A percentile compares a stretch with the other conserved stretches of the same genome.
Evolutionary conservation across 108 stramenopile species (phyloP).

Genomic region (Conticribra guillardii): DNA sequence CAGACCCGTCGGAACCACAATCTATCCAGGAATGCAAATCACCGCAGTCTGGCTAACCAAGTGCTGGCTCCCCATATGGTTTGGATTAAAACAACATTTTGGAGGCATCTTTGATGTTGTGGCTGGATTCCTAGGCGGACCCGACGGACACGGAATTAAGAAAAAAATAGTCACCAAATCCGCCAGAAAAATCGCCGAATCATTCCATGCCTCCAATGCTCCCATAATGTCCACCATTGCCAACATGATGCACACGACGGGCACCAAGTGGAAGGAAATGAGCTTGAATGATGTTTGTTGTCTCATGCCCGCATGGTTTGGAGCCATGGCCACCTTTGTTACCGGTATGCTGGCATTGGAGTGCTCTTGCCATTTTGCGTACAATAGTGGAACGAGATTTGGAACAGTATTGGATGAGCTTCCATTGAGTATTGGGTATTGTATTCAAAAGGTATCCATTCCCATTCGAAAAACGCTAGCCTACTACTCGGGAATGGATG

Average conservation of each 20-base stretch:
- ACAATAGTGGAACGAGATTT: slow-evolving; percentile 35
- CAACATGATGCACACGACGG: slow-evolving; percentile 9
- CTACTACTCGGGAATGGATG: slow-evolving; percentile 29
- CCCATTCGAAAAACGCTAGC: slow-evolving; percentile 5
- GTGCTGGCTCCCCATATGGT: slow-evolving; percentile 56
- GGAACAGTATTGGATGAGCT: slow-evolving; percentile 61
- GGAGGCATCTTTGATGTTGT: not conserved
- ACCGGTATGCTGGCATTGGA: slow-evolving; percentile 74
- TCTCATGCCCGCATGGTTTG: slow-evolving; percentile 93
- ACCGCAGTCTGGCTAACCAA: slow-evolving; percentile 90
- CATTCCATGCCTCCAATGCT: not conserved
- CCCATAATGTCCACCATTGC: slow-evolving; percentile 30
- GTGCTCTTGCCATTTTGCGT: slow-evolving; percentile 53
- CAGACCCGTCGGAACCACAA: slow-evolving; percentile 96
- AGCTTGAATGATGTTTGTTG: slow-evolving; percentile 94
- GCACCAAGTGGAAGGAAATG: slow-evolving; percentile 54
- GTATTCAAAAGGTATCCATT: slow-evolving; percentile 6
- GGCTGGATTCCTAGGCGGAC: not conserved
- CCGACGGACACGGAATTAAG: slow-evolving; percentile 6
- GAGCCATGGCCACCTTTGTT: slow-evolving; percentile 73
- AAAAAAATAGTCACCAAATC: slow-evolving; percentile 14
- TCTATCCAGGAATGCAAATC: slow-evolving; percentile 98
- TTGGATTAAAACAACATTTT: slow-evolving; percentile 7
- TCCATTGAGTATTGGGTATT: slow-evolving; percentile 60
- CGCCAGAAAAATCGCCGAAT: slow-evolving; percentile 8